phyloP scores from a whole-genome alignment of 163 green algal species.

The Scenedesmus sp. region DNA sequence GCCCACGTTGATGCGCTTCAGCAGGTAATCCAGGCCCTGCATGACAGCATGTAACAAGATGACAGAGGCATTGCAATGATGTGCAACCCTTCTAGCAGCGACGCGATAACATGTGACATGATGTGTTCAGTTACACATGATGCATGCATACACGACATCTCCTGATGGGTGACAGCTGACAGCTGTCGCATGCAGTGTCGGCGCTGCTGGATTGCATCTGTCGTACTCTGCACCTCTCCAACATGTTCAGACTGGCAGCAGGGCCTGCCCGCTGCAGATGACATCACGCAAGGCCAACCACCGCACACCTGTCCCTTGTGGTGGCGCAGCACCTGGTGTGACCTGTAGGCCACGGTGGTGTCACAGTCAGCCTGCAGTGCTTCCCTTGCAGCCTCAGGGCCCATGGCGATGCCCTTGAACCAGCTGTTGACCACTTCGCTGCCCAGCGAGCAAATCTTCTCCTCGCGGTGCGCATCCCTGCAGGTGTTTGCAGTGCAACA shows the following conservation, averaged over 20 bases:
- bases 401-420: conserved; percentile 39
- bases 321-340: conserved; percentile 23
- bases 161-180: too few species aligned
- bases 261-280: too few species aligned
- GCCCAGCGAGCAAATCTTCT: conserved; percentile 47
- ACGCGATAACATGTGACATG: too few species aligned
- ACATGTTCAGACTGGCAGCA: too few species aligned
- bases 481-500: background rate
- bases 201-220: background rate
- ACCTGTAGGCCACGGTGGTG: conserved; percentile 13
- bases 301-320: conserved; percentile 35
- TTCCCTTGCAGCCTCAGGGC: conserved; percentile 12
- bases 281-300: background rate
- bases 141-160: too few species aligned
- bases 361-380: conserved; percentile 24
- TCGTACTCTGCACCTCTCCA: too few species aligned
- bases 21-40: conserved; percentile 51
- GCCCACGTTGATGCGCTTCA: conserved; percentile 8
- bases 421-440: conserved; percentile 35
- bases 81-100: too few species aligned
- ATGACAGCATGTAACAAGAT: background rate
- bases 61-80: background rate
- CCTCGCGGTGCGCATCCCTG: conserved; percentile 46
- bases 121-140: too few species aligned
- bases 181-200: too few species aligned